Evolutionary conservation across 1,284 basidiomycete genomes (phyloP).

Genomic region (Apiotrichum laibachii): DNA sequence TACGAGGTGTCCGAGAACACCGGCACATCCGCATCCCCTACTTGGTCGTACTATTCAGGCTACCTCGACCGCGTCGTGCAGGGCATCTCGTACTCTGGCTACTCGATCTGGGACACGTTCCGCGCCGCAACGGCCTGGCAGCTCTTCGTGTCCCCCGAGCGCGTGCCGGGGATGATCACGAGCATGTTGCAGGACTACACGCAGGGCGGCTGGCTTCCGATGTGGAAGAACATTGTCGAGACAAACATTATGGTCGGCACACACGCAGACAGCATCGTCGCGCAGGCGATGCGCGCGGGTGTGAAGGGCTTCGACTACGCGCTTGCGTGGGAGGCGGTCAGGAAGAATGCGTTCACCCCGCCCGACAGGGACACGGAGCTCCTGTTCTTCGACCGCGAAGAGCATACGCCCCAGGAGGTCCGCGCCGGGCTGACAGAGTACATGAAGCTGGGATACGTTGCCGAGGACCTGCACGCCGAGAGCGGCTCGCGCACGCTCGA

Average conservation of each 20-base stretch:
- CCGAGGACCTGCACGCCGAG: conserved; percentile 73
- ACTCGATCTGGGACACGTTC: conserved; percentile 82
- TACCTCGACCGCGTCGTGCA: conserved; percentile 56
- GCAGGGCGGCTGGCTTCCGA: conserved; percentile 77
- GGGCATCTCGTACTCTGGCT: conserved; percentile 71
- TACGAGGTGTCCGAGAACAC: conserved; percentile 68
- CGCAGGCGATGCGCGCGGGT: conserved; percentile 65
- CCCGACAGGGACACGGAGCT: conserved; percentile 63
- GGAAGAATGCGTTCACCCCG: conserved; percentile 64
- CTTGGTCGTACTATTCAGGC: conserved; percentile 65
- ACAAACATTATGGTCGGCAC: conserved; percentile 63
- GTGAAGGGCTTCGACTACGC: conserved; percentile 61
- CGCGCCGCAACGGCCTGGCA: conserved; percentile 76
- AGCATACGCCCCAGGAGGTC: conserved; percentile 76
- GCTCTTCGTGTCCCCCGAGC: conserved; percentile 70
- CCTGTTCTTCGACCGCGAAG: conserved; percentile 71
- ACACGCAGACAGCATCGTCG: conserved; percentile 74
- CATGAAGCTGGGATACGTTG: conserved; percentile 68
- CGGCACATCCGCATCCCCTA: conserved; percentile 11
- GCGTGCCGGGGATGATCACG: conserved; percentile 68
- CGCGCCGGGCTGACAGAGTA: conserved; percentile 74
- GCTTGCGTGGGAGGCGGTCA: conserved; percentile 69
- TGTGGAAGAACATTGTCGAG: conserved; percentile 84
- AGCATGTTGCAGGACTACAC: conserved; percentile 76
- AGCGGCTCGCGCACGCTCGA: conserved; percentile 72